Percentiles rank a stretch among this genome's conserved stretches.
phyloP scores from a whole-genome alignment of 208 protist species.

The Balamuthia mandrillaris region DNA sequence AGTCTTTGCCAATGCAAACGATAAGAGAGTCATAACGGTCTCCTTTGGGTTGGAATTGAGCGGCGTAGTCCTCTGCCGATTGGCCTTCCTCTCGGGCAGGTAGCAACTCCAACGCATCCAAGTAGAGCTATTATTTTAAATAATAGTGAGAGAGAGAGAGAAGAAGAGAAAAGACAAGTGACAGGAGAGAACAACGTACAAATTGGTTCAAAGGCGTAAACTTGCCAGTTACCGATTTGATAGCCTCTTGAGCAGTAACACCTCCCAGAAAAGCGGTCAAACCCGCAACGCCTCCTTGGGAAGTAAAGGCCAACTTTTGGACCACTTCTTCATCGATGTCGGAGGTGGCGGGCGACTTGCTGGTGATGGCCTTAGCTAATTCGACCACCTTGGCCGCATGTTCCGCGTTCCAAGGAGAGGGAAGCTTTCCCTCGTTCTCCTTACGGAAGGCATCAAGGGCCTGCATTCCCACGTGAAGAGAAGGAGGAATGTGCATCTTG shows the following conservation, averaged over 20 bases:
- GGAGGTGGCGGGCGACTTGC: neutral
- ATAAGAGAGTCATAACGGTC: constrained; percentile 70
- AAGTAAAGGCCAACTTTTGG: constrained; percentile 44
- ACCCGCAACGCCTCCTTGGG: constrained; percentile 57
- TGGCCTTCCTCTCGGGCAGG: constrained; percentile 79
- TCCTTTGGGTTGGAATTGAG: neutral
- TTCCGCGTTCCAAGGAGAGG: constrained; percentile 37
- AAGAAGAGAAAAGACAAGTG: constrained; percentile 91
- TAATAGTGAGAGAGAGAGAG: no score
- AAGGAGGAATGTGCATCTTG: constrained; percentile 36
- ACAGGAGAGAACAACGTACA: constrained; percentile 85
- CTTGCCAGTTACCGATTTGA: constrained; percentile 82
- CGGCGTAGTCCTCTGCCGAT: constrained; percentile 51
- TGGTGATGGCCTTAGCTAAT: neutral
- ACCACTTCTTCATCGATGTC: constrained; percentile 49
- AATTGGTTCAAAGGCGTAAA: constrained; percentile 93
- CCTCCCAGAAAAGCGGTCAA: constrained; percentile 64
- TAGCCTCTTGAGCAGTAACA: constrained; percentile 68
- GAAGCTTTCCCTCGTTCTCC: neutral
- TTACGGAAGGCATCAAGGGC: constrained; percentile 1
- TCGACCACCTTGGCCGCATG: constrained; percentile 30
- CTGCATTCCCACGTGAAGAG: constrained; percentile 53
- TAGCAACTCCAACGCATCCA: constrained; percentile 87
- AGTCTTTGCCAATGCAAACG: constrained; percentile 52
- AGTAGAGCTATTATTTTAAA: no score